A percentile compares a stretch with the other conserved stretches of the same genome.
phyloP scores from a whole-genome alignment of 352 stramenopile species.

The Phytophthora agathidicida region DNA sequence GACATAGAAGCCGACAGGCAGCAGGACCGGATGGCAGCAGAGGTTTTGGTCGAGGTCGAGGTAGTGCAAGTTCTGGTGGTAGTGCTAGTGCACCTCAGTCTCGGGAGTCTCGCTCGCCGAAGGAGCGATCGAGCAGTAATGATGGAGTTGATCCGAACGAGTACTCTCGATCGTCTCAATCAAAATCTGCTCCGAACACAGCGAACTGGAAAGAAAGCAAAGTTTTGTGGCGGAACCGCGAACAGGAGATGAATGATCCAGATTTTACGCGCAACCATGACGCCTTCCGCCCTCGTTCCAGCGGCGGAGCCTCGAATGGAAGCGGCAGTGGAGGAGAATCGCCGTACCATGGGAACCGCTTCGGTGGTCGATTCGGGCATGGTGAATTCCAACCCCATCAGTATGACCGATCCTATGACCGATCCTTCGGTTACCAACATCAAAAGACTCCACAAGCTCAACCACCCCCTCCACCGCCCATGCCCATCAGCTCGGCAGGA shows the following conservation, averaged over 20 bases:
- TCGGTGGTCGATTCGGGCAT: constrained; percentile 30
- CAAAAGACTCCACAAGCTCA: constrained; percentile 26
- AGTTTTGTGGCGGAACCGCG: constrained; percentile 93
- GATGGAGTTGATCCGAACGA: constrained; percentile 16
- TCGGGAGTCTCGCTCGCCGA: constrained; percentile 18
- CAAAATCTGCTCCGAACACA: constrained; percentile 37
- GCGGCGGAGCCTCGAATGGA: constrained; percentile 33
- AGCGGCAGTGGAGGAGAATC: constrained; percentile 38
- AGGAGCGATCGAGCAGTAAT: constrained; percentile 9
- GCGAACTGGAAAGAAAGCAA: constrained; percentile 91
- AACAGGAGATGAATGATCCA: constrained; percentile 94
- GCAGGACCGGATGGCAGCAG: constrained; percentile 59
- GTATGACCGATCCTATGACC: constrained; percentile 38
- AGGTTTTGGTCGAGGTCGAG: constrained; percentile 41
- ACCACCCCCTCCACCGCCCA: constrained; percentile 24
- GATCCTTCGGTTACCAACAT: constrained; percentile 34
- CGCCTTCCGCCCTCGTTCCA: constrained; percentile 55
- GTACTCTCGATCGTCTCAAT: constrained; percentile 17
- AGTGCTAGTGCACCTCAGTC: neutral
- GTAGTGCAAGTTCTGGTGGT: neutral
- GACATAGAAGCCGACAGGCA: constrained; percentile 50
- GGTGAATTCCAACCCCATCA: constrained; percentile 31
- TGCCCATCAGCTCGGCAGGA: constrained; percentile 35
- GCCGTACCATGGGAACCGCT: constrained; percentile 40
- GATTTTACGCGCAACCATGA: constrained; percentile 90